Evolutionary conservation across 352 stramenopile species (phyloP).

Genomic region (Phytophthora tentaculata): DNA sequence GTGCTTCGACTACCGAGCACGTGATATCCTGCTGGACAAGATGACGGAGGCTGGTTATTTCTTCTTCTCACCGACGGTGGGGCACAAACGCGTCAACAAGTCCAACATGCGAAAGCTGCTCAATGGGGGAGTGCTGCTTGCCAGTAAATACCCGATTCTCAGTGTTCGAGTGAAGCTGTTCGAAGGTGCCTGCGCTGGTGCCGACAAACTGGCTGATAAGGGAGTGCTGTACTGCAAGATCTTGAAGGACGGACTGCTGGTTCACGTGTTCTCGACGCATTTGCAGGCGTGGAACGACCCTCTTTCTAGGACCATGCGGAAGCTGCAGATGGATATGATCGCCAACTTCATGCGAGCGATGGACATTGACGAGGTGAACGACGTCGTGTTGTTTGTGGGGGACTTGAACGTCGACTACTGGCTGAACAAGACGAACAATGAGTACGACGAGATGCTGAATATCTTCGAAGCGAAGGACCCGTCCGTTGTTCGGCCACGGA

Average conservation of each 20-base stretch:
- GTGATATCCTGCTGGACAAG: conserved; percentile 66
- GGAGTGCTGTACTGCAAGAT: conserved; percentile 85
- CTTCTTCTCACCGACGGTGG: conserved; percentile 76
- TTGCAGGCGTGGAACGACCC: conserved; percentile 81
- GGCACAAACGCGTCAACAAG: conserved; percentile 68
- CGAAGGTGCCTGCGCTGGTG: conserved; percentile 61
- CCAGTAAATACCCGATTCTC: conserved; percentile 79
- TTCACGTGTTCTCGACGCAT: conserved; percentile 81
- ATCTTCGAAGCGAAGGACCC: conserved; percentile 66
- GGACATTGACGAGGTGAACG: conserved; percentile 63
- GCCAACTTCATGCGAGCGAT: conserved; percentile 58
- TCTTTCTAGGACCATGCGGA: conserved; percentile 55
- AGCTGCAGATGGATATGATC: conserved; percentile 75
- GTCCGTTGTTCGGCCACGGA: conserved; percentile 33
- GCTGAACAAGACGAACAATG: conserved; percentile 71
- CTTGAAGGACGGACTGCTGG: conserved; percentile 70
- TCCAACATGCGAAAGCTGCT: conserved; percentile 75
- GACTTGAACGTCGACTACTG: conserved; percentile 84
- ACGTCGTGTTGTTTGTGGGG: conserved; percentile 67
- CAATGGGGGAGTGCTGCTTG: conserved; percentile 74
- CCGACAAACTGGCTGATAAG: conserved; percentile 78
- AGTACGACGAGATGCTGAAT: conserved; percentile 85
- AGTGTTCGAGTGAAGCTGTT: conserved; percentile 78
- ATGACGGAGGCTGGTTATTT: conserved; percentile 70
- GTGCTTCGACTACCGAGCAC: conserved; percentile 80